Base-by-base conservation (phyloP, 1,284 basidiomycete genomes). In the Naganishia cerealis region DNA sequence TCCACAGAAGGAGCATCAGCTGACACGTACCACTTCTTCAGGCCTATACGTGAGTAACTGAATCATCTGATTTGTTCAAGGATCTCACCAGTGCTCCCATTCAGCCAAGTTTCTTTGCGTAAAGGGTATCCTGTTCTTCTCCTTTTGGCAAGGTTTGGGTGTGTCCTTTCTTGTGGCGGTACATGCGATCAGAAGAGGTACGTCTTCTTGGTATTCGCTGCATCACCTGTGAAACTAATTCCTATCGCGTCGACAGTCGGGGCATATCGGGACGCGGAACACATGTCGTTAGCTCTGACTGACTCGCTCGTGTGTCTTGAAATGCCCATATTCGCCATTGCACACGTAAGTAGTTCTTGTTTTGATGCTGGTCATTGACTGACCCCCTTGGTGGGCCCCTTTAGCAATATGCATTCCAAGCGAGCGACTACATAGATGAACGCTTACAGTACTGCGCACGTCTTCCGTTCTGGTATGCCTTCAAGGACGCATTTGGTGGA, bases 111-210 rank as follows among this genome's bases (percentile, higher is more conserved):
- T 99, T 80, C 87, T 99, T 29, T 98, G 94, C 78, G 92, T 99
- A 75, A 98, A 99, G 78, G 94, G 93, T 57, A 94, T 99, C 72
- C 85, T 99, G 53, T 97, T 98, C 84, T 95, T 96, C 81, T 94
- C 90, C 0, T 99, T 99, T 83, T 99, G 95, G 95, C 95, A 99
- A 78, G 87, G 89, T 16, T 87, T 97, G 54, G 86, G 79, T 54
- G 87, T 99, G 65, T 94, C 93, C 36, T 86, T 93, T 73, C 85
- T 98, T 24, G 95, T 97, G 50, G 89, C 93, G 1, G 84, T 89
- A 0, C 86, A 89, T 1, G 83, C 85, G 54, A 90, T 99, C 77
- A 87, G 82, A 40, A 85, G 84, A 58, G 87, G 82, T 82, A 57
- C 68, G 80, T 29, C 43, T 2, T 3, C 18, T 2, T 8, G 13